phyloP scores from a whole-genome alignment of 768 basidiomycete genomes.

The Lentinula boryana region DNA sequence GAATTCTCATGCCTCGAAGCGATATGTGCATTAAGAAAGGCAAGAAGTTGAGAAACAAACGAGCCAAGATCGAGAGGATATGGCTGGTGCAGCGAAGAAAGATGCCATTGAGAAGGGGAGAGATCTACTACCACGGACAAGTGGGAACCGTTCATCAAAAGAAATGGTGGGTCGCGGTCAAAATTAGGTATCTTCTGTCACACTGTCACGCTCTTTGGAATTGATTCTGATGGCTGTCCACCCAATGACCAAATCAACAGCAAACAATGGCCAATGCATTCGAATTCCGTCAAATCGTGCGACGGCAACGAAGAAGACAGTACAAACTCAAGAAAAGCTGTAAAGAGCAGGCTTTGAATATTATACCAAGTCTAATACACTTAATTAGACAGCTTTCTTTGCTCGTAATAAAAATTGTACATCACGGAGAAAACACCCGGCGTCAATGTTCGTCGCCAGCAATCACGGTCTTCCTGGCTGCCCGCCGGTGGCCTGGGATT shows the following conservation, averaged over 20 bases:
- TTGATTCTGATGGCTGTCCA: not conserved
- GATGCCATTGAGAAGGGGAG: constrained; percentile 82
- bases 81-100: constrained; percentile 40
- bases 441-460: not conserved
- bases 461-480: not conserved
- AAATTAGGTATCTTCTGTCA: not conserved
- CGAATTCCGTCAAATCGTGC: not conserved
- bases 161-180: not conserved
- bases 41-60: constrained; percentile 82
- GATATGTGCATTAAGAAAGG: constrained; percentile 90
- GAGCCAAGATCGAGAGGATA: constrained; percentile 56
- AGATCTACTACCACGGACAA: constrained; percentile 66
- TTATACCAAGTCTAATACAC: not conserved
- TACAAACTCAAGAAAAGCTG: not conserved
- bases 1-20: constrained; percentile 89
- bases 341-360: not conserved
- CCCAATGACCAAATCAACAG: not conserved
- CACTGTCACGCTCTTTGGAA: not conserved
- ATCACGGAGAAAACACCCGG: not conserved
- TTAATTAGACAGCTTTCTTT: not conserved
- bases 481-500: not conserved
- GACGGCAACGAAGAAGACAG: not conserved
- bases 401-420: not conserved
- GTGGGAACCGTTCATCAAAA: not conserved
- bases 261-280: not conserved